These are phyloP conservation scores for Penicillium bialowiezense DNA, from an alignment of 495 filamentous ascomycete species.

Conservation along the genomic window DNA sequence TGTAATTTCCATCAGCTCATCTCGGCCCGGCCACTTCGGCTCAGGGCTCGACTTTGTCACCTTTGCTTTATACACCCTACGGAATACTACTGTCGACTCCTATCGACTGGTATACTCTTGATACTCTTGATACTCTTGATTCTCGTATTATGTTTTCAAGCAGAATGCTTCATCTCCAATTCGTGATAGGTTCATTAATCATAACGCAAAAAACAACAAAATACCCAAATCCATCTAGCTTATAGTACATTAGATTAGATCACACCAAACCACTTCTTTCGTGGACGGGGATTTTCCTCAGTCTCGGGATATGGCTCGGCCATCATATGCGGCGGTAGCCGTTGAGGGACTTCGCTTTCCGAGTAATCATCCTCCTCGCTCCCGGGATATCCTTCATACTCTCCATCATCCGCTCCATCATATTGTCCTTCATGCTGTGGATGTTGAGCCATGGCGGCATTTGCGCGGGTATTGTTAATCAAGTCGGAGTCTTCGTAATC, in stretches of 20 bases:
- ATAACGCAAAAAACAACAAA: slow-evolving; percentile 5
- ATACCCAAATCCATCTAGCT: background rate
- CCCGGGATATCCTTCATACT: slow-evolving; percentile 25
- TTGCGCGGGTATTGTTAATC: slow-evolving; percentile 25
- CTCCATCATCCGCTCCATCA: too few relatives aligned
- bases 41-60: background rate
- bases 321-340: slow-evolving; percentile 16
- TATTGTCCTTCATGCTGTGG: slow-evolving; percentile 2
- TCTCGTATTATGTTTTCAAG: too few relatives aligned
- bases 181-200: slow-evolving; percentile 10
- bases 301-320: slow-evolving; percentile 8
- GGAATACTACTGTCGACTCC: too few relatives aligned
- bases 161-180: background rate
- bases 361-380: slow-evolving; percentile 25
- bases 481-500: slow-evolving; percentile 30
- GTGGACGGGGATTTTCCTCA: slow-evolving; percentile 13
- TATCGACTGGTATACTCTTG: too few relatives aligned
- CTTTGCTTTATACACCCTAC: background rate
- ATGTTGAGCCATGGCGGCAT: slow-evolving; percentile 17
- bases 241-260: slow-evolving; percentile 25
- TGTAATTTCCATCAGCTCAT: slow-evolving; percentile 14
- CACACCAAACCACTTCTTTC: slow-evolving; percentile 43
- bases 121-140: too few relatives aligned
- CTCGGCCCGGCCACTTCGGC: background rate
- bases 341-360: slow-evolving; percentile 17